phyloP scores from a whole-genome alignment of 2,329 filamentous ascomycete genomes.

The Phialophora macrospora region DNA sequence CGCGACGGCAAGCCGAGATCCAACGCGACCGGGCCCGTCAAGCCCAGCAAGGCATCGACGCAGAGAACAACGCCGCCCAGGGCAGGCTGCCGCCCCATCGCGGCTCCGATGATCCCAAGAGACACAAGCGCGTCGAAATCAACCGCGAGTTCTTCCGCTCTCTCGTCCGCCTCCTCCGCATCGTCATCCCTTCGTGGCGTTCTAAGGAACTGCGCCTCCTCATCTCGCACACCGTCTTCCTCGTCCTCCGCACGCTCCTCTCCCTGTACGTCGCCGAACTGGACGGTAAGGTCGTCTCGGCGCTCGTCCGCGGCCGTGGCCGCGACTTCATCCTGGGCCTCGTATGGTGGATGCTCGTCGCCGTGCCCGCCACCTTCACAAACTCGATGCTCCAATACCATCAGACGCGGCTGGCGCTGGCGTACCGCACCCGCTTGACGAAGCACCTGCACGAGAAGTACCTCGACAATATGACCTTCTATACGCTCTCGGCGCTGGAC shows the following conservation, averaged over 20 bases:
- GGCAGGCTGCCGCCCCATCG: background rate
- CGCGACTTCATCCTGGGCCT: slow-evolving; percentile 86
- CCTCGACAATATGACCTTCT: slow-evolving; percentile 96
- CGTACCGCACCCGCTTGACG: slow-evolving; percentile 92
- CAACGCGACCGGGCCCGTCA: slow-evolving; percentile 53
- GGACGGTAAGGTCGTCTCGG: slow-evolving; percentile 91
- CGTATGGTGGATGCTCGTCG: slow-evolving; percentile 98
- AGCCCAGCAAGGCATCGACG: slow-evolving; percentile 39
- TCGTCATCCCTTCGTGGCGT: slow-evolving; percentile 87
- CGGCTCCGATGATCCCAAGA: background rate
- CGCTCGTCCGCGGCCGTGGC: slow-evolving; percentile 85
- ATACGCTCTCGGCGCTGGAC: slow-evolving; percentile 90
- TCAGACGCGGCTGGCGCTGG: slow-evolving; percentile 89
- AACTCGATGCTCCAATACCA: slow-evolving; percentile 99
- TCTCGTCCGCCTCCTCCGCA: slow-evolving; percentile 75
- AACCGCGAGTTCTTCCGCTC: slow-evolving; percentile 86
- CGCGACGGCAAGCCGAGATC: slow-evolving; percentile 67
- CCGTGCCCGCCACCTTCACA: slow-evolving; percentile 93
- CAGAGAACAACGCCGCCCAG: background rate
- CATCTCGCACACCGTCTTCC: slow-evolving; percentile 88
- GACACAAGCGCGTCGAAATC: slow-evolving; percentile 80
- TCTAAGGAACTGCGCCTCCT: slow-evolving; percentile 87
- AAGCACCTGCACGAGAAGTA: slow-evolving; percentile 95
- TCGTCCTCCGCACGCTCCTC: slow-evolving; percentile 87
- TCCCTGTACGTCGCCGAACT: slow-evolving; percentile 92